These are phyloP conservation scores for Elymus sibiricus DNA, from an alignment of 176 grass and related monocot species.

Conservation along the genomic window DNA sequence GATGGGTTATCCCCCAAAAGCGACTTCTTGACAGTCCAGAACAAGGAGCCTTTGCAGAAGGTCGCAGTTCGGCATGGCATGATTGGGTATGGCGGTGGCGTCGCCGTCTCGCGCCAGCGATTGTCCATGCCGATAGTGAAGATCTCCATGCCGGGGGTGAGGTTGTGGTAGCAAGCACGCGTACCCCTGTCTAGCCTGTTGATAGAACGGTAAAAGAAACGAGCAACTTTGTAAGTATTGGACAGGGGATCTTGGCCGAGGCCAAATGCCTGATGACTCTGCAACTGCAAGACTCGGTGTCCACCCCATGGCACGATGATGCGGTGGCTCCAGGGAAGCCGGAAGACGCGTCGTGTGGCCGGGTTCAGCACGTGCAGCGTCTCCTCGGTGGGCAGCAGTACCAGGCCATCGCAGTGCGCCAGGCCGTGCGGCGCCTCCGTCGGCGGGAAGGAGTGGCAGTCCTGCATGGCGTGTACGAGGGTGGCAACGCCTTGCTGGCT, in stretches of 20 bases:
- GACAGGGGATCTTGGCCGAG: background rate
- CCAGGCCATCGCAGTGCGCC: background rate
- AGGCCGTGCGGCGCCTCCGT: background rate
- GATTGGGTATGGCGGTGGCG: background rate
- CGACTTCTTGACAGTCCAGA: background rate
- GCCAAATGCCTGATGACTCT: background rate
- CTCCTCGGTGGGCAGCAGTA: background rate
- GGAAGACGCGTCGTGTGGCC: background rate
- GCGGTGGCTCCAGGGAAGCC: background rate
- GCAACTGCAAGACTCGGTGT: background rate
- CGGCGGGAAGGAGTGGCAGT: too few species aligned
- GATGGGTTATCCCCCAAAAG: background rate
- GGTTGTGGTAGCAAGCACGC: too few species aligned
- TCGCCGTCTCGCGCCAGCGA: background rate
- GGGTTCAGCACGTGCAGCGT: background rate
- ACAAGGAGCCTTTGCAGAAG: background rate
- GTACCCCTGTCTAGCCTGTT: too few species aligned
- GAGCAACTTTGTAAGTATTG: background rate
- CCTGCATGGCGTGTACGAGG: too few species aligned
- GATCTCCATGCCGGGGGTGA: background rate
- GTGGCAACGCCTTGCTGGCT: too few species aligned
- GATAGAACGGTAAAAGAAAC: background rate
- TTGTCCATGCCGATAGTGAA: background rate
- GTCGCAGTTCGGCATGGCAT: background rate
- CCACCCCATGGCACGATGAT: background rate